Evolutionary conservation across 495 filamentous ascomycete species (phyloP), one percentile per base, ranked within the genome.

Genomic region (Penicillium psychrofluorescens): DNA sequence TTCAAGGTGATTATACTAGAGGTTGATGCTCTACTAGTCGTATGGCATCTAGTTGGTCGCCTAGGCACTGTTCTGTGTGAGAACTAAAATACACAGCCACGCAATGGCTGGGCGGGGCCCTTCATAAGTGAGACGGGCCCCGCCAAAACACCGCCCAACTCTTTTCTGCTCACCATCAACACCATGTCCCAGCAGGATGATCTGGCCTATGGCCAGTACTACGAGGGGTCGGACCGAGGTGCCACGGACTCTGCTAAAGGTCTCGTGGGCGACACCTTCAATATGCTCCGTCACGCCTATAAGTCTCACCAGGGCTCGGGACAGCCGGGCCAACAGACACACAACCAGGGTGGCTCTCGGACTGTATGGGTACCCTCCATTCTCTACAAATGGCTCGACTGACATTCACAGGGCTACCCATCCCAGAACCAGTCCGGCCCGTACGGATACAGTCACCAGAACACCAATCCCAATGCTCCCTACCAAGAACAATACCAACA

Each of bases 181-280:
- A 35, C 35, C 31, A 75, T 75, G 71, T 70, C 71, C 28, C 47
- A 64, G 14, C 53, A 55, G 35, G 40, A 50, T 29, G 53, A 54
- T 13, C 52, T 81, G 56, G 78, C 77, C 36, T 81, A 81, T 54
- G 77, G 77, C 56, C 68, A 71, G 12, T 77, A 77, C 44, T 67
- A 76, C 48, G 55, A 59, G 28, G 48, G 45, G n/a, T 44, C 56
- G 29, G 43, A 58, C 40, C 49, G 57, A 22, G 58, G 63, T 13
- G 50, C 58, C 35, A 39, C 44, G 33, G 59, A 70, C 28, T 58
- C 59, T 32, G 64, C 73, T 15, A 56, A 76, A 33, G 74, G 77
- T n/a, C 58, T 81, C 13, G 62, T 76, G 27, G 70, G 75, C 29
- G 77, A 78, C 45, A 70, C 76, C 41, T 72, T 75, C 59, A 67